Percentiles rank a stretch among this genome's conserved stretches.
These are phyloP conservation scores for Sugiyamaella smithiae DNA, from an alignment of 805 yeast species.

Conservation along the genomic window DNA sequence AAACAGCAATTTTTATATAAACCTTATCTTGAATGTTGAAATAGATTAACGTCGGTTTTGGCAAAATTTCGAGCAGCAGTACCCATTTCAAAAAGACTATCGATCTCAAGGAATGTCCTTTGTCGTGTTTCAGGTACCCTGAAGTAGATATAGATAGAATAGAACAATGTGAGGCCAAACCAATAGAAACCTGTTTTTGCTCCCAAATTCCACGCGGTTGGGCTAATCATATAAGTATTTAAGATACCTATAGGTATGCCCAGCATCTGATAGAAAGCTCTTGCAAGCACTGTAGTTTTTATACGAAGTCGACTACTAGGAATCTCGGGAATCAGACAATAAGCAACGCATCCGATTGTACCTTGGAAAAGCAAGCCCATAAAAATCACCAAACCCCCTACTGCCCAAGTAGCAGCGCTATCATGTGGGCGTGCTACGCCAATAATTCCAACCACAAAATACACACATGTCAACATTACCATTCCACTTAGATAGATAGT, in stretches of 20 bases:
- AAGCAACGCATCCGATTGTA: conserved; percentile 43
- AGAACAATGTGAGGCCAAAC: conserved; percentile 36
- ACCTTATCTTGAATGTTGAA: no score
- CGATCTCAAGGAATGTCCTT: conserved; percentile 58
- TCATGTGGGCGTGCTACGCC: neutral
- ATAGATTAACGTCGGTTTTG: conserved; percentile 17
- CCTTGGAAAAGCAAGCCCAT: conserved; percentile 42
- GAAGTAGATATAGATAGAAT: conserved; percentile 45
- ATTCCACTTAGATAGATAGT: conserved; percentile 35
- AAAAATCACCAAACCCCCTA: conserved; percentile 3
- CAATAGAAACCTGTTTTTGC: conserved; percentile 48
- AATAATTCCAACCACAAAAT: conserved; percentile 44
- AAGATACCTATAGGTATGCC: conserved; percentile 18
- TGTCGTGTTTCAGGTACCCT: conserved; percentile 58
- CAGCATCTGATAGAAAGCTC: conserved; percentile 29
- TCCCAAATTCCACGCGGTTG: conserved; percentile 44
- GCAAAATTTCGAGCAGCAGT: conserved; percentile 29
- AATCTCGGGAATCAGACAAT: conserved; percentile 41
- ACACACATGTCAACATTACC: conserved; percentile 33
- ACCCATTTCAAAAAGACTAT: conserved; percentile 43
- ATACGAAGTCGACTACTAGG: conserved; percentile 42
- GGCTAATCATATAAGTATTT: conserved; percentile 48
- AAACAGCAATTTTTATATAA: no score
- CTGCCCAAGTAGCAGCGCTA: conserved; percentile 11
- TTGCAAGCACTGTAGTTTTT: conserved; percentile 42